These are phyloP conservation scores for Fusarium falciforme DNA, from an alignment of 2,329 filamentous ascomycete species.

Conservation along the genomic window DNA sequence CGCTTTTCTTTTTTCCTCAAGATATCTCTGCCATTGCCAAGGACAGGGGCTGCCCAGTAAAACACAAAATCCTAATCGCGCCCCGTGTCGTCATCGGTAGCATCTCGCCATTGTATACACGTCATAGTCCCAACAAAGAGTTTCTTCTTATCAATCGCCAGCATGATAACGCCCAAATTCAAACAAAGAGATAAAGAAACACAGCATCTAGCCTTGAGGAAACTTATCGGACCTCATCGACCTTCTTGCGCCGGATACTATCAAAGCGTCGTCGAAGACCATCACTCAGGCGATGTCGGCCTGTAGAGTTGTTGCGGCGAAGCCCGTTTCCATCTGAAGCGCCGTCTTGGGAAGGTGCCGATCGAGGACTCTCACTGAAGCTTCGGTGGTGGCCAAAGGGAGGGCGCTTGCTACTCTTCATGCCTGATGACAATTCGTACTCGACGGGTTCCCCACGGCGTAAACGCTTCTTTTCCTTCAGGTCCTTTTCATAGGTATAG, in stretches of 20 bases:
- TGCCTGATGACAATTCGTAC: slow-evolving; percentile 62
- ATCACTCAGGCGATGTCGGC: slow-evolving; percentile 57
- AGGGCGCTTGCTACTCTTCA: slow-evolving; percentile 32
- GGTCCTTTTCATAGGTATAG: slow-evolving; percentile 75
- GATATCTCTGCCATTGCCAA: neutral
- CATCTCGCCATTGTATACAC: slow-evolving; percentile 9
- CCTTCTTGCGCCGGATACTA: slow-evolving; percentile 61
- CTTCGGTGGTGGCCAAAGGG: slow-evolving; percentile 56
- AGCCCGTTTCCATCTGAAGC: slow-evolving; percentile 43
- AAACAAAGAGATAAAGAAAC: neutral
- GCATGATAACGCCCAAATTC: slow-evolving; percentile 12
- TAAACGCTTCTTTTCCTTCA: slow-evolving; percentile 66
- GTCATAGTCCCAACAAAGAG: slow-evolving; percentile 4
- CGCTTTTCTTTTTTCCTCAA: neutral
- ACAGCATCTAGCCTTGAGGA: neutral
- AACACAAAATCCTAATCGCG: slow-evolving; percentile 2
- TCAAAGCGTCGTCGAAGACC: slow-evolving; percentile 66
- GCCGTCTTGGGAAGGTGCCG: slow-evolving; percentile 36
- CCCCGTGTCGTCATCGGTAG: slow-evolving; percentile 10
- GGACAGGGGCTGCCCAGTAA: neutral
- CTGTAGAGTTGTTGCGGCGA: slow-evolving; percentile 55
- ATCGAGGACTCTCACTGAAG: slow-evolving; percentile 52
- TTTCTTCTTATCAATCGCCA: neutral
- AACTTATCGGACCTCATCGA: slow-evolving; percentile 24
- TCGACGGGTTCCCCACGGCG: slow-evolving; percentile 49